Evolutionary conservation across 139 green algal species (phyloP), one percentile per base, ranked within the genome.

Genomic region (Tetradesmus lagerheimii): DNA sequence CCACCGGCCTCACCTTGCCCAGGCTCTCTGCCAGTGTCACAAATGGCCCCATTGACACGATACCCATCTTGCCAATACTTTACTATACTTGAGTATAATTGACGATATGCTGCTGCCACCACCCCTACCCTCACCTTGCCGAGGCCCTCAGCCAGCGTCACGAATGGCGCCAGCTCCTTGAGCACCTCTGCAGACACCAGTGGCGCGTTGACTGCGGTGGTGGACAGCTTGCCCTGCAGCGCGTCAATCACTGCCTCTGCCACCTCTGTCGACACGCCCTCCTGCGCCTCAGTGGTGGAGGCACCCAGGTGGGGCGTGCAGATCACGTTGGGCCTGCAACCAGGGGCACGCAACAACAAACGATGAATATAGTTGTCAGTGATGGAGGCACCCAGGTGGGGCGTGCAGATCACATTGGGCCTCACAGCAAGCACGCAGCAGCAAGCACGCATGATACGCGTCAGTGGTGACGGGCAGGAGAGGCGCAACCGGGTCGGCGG

Each of bases 281-380:
- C 98, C 93, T 99, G 98, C 2, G 98, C 98, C 92, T 99, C 98
- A 2, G 71, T 83, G 25, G 98, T 99, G 91, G 90, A 96, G 78
- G 98, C 98, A 74, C 98, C 98, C 89, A 99, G 93, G 94, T 99
- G 98, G 25, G 98, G 98, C 5, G 98, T 99, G 93, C 94, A 97
- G 67, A 99, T 94, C 47, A 99, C 97, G 90, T 99, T 95, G 1
- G 93, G 89, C 66, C 96, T 93, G 92, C 95, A 95, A 66, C 43
- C 43, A 50, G 5, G 8, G 8, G 43, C 43, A 50, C 5, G 4
- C 47, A 62, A 62, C 8, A 62, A 14, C 5, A 62, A 11, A 20
- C 47, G n/a, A 62, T 18, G 47, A 16, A 12, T n/a, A n/a, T n/a
- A n/a, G n/a, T n/a, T n/a, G n/a, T n/a, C n/a, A n/a, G 43, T 50